Base-by-base conservation (phyloP, 805 yeast species). In the Zygosaccharomyces rouxii region DNA sequence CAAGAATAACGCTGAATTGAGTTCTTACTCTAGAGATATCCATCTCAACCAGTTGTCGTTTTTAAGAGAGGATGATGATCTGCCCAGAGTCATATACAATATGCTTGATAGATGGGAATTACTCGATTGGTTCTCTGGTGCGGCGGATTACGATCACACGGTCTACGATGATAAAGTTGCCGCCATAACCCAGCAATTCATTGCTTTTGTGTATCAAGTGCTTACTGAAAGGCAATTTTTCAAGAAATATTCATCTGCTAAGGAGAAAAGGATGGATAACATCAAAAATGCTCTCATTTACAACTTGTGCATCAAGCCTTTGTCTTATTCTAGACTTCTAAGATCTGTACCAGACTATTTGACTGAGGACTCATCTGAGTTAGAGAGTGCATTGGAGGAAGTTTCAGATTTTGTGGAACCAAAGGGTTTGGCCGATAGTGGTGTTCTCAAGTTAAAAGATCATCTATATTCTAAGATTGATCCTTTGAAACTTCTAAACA, bases 131-230 rank as follows among this genome's bases (percentile, higher is more conserved):
- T 76, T 67, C 52, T 51, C 51, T 19, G 73, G 74, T 16, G 64
- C 68, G 2, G 58, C 58, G 2, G 52, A 56, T 5, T 54, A 55
- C 13, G 59, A 57, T 1, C 69, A 74, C 28, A 83, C 81, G 18
- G 78, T 77, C 10, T 72, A 71, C 26, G 78, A 75, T 35, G 71
- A 67, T 19, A 73, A 71, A 49, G 69, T 81, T 1, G 71, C 75
- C 2, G 77, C 79, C 48, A 78, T 92, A 68, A 70, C 89, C 18
- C 97, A 90, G 59, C 96, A 89, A 57, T 83, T 89, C 53, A 60
- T 89, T 41, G 79, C 82, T 28, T 84, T 83, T 52, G 68, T 89
- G 50, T 84, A 89, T 51, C 79, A 80, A 42, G 55, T 89, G 7
- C 62, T 89, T 16, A 80, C 86, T 1, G 95, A 88, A 56, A 83